Conservation (phyloP, 1,139 yeast genomes). For the Saccharomyces uvarum region DNA sequence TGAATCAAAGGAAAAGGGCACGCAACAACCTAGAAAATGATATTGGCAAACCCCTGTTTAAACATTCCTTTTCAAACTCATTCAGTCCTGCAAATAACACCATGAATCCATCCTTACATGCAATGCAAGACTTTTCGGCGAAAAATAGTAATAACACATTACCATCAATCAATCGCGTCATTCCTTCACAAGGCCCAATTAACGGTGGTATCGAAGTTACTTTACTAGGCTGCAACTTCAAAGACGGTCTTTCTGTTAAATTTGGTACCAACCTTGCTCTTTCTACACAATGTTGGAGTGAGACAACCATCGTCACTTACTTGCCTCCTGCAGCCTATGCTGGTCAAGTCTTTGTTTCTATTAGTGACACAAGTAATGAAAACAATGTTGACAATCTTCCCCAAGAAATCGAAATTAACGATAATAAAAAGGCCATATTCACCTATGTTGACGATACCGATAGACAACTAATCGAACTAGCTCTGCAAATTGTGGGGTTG, state of each 20-base stretch:
- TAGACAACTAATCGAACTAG: constrained; percentile 79
- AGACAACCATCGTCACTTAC: constrained; percentile 79
- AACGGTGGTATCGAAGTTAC: constrained; percentile 92
- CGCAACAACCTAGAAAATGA: not conserved
- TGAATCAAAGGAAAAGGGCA: not conserved
- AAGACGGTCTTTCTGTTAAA: constrained; percentile 66
- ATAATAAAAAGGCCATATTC: constrained; percentile 40
- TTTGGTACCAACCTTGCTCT: constrained; percentile 74
- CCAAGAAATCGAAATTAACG: constrained; percentile 7
- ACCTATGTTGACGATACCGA: constrained; percentile 89
- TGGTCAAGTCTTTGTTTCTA: constrained; percentile 80
- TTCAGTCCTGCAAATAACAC: not conserved
- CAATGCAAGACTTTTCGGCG: not conserved
- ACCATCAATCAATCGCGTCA: constrained; percentile 55
- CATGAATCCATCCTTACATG: not conserved
- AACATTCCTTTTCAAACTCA: not conserved
- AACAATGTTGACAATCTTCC: not conserved
- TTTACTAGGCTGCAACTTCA: constrained; percentile 71
- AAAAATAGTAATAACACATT: not conserved
- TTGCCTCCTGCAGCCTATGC: constrained; percentile 79
- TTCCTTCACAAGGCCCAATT: constrained; percentile 86
- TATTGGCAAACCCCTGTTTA: not conserved
- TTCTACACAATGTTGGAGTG: constrained; percentile 90
- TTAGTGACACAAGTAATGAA: constrained; percentile 38
- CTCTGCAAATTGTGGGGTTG: constrained; percentile 83